Conservation (phyloP, 371 early-diverging fungal genomes). For the Apophysomyces trapeziformis region DNA sequence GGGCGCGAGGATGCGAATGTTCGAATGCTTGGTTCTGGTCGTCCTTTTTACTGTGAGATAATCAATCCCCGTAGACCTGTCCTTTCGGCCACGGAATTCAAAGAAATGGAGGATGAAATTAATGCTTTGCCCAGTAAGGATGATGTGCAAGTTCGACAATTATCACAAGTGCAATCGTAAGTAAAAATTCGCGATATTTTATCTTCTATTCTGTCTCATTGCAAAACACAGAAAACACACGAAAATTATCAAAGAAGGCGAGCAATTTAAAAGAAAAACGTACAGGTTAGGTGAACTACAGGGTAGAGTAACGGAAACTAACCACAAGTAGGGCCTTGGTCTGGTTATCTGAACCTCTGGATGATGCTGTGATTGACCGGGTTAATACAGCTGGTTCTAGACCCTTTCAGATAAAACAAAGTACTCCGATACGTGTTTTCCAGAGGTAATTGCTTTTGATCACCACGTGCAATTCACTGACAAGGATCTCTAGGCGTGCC, state of each 20-base stretch:
- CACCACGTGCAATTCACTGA: not conserved
- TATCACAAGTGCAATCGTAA: slow-evolving; percentile 49
- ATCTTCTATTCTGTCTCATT: not conserved
- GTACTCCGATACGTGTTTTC: slow-evolving; percentile 94
- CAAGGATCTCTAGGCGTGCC: slow-evolving; percentile 58
- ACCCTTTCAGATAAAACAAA: slow-evolving; percentile 78
- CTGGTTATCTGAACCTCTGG: slow-evolving; percentile 67
- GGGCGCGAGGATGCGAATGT: slow-evolving; percentile 99
- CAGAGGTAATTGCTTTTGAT: slow-evolving; percentile 55
- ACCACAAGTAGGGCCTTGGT: slow-evolving; percentile 61
- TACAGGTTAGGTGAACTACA: slow-evolving; percentile 56
- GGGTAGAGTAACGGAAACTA: not conserved
- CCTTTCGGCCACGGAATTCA: slow-evolving; percentile 47
- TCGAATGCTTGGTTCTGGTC: slow-evolving; percentile 91
- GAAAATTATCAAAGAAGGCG: slow-evolving; percentile 83
- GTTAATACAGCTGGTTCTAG: slow-evolving; percentile 50
- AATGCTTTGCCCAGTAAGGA: slow-evolving; percentile 54
- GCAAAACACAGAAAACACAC: slow-evolving; percentile 46
- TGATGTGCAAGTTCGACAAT: slow-evolving; percentile 57
- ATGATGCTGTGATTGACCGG: slow-evolving; percentile 54
- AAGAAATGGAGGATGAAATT: slow-evolving; percentile 56
- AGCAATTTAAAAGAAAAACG: slow-evolving; percentile 81
- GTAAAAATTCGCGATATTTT: slow-evolving; percentile 1
- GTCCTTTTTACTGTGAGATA: slow-evolving; percentile 94
- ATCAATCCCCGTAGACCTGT: slow-evolving; percentile 70